Evolutionary conservation across 2,329 filamentous ascomycete genomes (phyloP), one percentile per base, ranked within the genome.

Genomic region (Pyrenophora teres): DNA sequence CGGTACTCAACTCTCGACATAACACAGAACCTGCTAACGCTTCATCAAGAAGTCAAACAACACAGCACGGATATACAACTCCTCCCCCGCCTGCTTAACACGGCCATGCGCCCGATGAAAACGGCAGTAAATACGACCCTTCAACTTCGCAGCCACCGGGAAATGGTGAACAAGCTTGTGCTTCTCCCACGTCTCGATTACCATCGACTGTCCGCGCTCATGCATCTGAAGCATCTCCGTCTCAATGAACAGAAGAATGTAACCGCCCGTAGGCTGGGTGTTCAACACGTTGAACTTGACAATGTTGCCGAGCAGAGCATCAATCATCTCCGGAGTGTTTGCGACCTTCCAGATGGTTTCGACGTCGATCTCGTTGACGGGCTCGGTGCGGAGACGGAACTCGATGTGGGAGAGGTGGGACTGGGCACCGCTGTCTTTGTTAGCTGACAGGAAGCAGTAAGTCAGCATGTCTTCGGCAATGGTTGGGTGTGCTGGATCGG

Each of bases 191-290:
- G 40, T 36, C 2, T 21, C 21, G 3, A 46, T 5, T 1, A 46
- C 1, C 12, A 31, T 16, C 27, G n/a, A 8, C 25, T 15, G 33
- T 9, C n/a, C 12, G 6, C 19, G 15, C 12, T 46, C 33, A 35
- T 25, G 16, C 5, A 32, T 18, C 30, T 7, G n/a, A 2, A 46
- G 15, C 37, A 56, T 30, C 41, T 52, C 41, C 4, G 52, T 52
- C 15, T 52, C 40, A 13, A 54, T 50, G 38, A 52, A 49, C 6
- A 49, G 7, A 5, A 27, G 10, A 3, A 52, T 48, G 7, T 52
- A 41, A 1, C 48, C 49, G 10, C 52, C 52, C 0, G 23, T 9
- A 7, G 48, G 52, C 39, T 49, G 40, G 3, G 4, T 39, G 6
- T 33, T 36, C 23, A 56, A 36, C 1, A 56, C 27, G 8, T 46